Evolutionary conservation across 495 filamentous ascomycete genomes (phyloP), one percentile per base, ranked within the genome.

Genomic region (Aspergillus incahuasiensis): DNA sequence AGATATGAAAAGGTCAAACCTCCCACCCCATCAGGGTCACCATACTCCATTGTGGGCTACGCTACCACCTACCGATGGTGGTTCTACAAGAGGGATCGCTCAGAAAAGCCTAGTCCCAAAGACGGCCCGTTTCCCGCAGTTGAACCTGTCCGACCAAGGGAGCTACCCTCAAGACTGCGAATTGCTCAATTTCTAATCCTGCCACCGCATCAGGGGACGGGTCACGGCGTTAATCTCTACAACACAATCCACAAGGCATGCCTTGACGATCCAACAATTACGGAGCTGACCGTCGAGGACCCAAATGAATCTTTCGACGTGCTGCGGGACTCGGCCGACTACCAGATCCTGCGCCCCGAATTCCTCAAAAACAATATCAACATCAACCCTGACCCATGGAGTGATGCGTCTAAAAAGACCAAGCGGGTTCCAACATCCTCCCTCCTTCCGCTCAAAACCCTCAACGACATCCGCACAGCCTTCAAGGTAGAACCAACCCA

Each of bases 121-220:
- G 66, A 76, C 55, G 74, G 75, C 46, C 56, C 71, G 25, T 74
- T 82, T 34, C 73, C 80, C 22, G 55, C 63, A 40, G 55, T 71
- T n/a, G 58, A 73, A 55, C 48, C 15, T 6, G 59, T 76, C 61
- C 60, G 71, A 50, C 69, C 77, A 42, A 66, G 73, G 34, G 61
- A 73, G 60, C 77, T 86, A 3, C 86, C 86, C 50, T 79, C 84
- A 60, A 86, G 94, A 12, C 78, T 86, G 39, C 81, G 94, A 19
- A 94, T 99, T 58, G 92, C 92, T 2, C 94, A 99, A 68, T 96
- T 97, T 75, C 64, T 97, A 20, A 86, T 99, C 60, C 83, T 99
- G 8, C 95, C 92, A 5, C 87, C 90, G 19, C 95, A 89, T 68
- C 91, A 95, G 66, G 73, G 78, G 52, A 81, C 84, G 46, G 89